Evolutionary conservation across 2,329 filamentous ascomycete genomes (phyloP).

Genomic region (Hypoxylon sp.): DNA sequence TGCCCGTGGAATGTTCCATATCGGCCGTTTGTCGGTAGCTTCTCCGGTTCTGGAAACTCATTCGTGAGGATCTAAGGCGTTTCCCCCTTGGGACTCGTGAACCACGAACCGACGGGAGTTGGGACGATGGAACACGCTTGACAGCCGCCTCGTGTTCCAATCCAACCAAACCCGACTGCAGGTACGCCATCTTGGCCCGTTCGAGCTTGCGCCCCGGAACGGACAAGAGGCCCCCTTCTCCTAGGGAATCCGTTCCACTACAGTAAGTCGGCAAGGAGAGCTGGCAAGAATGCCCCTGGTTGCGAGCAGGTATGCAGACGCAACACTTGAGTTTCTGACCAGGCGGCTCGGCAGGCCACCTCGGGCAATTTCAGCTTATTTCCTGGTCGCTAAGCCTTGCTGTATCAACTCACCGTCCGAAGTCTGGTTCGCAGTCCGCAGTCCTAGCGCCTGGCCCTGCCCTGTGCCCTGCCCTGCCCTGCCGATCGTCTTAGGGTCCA

Average conservation of each 20-base stretch:
- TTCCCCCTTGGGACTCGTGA: slow-evolving; percentile 24
- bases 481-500: slow-evolving; percentile 34
- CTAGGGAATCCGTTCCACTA: slow-evolving; percentile 31
- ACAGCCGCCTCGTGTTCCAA: slow-evolving; percentile 37
- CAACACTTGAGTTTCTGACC: slow-evolving; percentile 24
- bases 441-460: slow-evolving; percentile 35
- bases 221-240: slow-evolving; percentile 33
- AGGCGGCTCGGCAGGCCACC: slow-evolving; percentile 27
- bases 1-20: slow-evolving; percentile 21
- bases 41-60: slow-evolving; percentile 31
- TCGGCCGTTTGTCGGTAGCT: slow-evolving; percentile 29
- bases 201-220: slow-evolving; percentile 18
- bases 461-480: slow-evolving; percentile 22
- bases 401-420: slow-evolving; percentile 34
- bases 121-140: slow-evolving; percentile 35
- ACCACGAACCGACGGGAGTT: slow-evolving; percentile 26
- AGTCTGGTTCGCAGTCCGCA: slow-evolving; percentile 27
- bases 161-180: slow-evolving; percentile 26
- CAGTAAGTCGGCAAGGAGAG: slow-evolving; percentile 28
- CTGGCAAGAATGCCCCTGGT: slow-evolving; percentile 16
- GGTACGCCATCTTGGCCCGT: slow-evolving; percentile 23
- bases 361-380: slow-evolving; percentile 28
- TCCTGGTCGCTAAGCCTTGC: slow-evolving; percentile 30
- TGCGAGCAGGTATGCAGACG: no score
- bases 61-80: slow-evolving; percentile 28